Evolutionary conservation across 345 rosid genomes (phyloP).

Genomic region (Lepidium africanum): DNA sequence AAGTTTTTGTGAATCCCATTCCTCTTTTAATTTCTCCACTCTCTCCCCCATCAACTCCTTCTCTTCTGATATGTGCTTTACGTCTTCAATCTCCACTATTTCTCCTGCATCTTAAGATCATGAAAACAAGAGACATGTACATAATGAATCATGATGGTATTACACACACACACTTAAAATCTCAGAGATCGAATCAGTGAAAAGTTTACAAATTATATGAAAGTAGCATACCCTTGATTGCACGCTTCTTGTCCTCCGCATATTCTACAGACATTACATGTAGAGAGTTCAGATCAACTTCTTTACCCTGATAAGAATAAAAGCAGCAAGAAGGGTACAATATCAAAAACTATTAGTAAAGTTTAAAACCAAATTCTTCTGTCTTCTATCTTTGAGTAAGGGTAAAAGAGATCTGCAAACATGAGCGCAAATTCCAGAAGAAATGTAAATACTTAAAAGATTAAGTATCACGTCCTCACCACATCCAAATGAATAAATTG

Average conservation of each 20-base stretch:
- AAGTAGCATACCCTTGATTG: slow-evolving; percentile 46
- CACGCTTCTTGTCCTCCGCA: slow-evolving; percentile 60
- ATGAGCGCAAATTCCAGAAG: neutral
- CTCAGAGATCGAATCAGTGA: no score
- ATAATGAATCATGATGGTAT: neutral
- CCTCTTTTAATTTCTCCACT: slow-evolving; percentile 38
- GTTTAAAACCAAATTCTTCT: neutral
- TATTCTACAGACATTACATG: slow-evolving; percentile 50
- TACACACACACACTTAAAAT: no score
- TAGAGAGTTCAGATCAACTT: slow-evolving; percentile 42
- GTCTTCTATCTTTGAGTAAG: neutral
- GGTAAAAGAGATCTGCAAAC: neutral
- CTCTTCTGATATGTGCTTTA: slow-evolving; percentile 52
- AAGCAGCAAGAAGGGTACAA: neutral
- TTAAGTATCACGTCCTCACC: slow-evolving; percentile 37
- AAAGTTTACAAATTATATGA: no score
- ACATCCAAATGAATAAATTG: slow-evolving; percentile 65
- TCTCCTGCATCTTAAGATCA: slow-evolving; percentile 39
- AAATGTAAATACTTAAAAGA: neutral
- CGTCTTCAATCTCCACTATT: slow-evolving; percentile 41
- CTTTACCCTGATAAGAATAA: slow-evolving; percentile 39
- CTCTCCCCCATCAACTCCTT: slow-evolving; percentile 37
- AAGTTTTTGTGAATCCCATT: slow-evolving; percentile 51
- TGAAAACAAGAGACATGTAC: slow-evolving; percentile 9
- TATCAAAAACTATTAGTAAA: neutral